These are phyloP conservation scores for Salicornia ramosissima DNA, from an alignment of 148 eudicot genomes.

Conservation along the genomic window DNA sequence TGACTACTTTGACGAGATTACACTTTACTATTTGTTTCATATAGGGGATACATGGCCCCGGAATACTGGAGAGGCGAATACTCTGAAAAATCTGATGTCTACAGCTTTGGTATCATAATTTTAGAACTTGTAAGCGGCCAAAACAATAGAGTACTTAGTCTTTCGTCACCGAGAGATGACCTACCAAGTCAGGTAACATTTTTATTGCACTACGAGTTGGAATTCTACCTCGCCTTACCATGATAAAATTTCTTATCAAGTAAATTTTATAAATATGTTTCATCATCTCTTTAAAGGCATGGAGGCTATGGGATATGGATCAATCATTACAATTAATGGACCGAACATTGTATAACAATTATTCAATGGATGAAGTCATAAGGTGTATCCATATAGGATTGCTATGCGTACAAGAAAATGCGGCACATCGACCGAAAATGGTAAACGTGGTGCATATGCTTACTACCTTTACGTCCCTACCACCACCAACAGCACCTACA, in stretches of 20 bases:
- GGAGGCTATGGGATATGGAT: background rate
- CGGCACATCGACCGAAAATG: constrained; percentile 19
- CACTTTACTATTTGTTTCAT: too few species aligned
- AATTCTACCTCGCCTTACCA: background rate
- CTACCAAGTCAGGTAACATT: too few species aligned
- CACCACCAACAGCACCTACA: constrained; percentile 19
- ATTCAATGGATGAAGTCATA: background rate
- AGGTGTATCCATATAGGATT: constrained; percentile 23
- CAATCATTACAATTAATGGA: background rate
- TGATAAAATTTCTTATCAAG: background rate
- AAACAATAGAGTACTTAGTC: constrained; percentile 36
- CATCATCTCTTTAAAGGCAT: background rate
- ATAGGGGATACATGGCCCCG: constrained; percentile 78
- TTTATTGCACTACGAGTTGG: too few species aligned
- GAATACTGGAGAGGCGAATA: constrained; percentile 60
- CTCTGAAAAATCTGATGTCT: constrained; percentile 66
- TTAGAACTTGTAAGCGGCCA: constrained; percentile 48
- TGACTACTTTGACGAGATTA: too few species aligned
- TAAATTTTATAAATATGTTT: too few species aligned
- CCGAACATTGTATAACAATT: background rate
- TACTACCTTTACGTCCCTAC: constrained; percentile 20
- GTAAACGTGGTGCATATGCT: constrained; percentile 19
- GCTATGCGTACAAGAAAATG: constrained; percentile 23
- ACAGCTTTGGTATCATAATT: too few species aligned
- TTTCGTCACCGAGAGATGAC: too few species aligned